phyloP scores from a whole-genome alignment of 176 grass and related monocot species.

The Themeda triandra region DNA sequence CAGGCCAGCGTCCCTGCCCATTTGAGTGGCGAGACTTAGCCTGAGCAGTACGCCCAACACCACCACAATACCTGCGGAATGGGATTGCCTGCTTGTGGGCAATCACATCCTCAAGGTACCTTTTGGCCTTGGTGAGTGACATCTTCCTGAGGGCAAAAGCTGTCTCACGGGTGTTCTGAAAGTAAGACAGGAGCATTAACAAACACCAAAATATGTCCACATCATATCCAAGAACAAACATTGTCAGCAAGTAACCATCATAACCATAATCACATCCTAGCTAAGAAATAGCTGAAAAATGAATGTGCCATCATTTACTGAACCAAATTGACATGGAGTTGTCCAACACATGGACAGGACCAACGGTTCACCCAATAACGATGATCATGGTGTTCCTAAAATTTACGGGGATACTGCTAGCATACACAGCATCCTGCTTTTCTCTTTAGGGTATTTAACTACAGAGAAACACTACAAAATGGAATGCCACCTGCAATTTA shows the following conservation, averaged over 20 bases:
- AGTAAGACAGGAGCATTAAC: background rate
- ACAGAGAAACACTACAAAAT: too few species aligned
- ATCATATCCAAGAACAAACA: background rate
- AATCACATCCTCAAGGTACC: conserved; percentile 93
- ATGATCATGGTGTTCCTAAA: too few species aligned
- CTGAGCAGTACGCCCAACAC: conserved; percentile 90
- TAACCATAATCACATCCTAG: background rate
- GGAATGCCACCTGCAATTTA: too few species aligned
- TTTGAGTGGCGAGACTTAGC: conserved; percentile 73
- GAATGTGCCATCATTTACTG: conserved; percentile 74
- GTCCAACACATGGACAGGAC: conserved; percentile 42
- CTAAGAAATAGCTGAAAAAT: background rate
- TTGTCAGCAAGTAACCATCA: background rate
- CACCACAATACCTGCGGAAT: conserved; percentile 75
- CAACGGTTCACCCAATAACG: background rate
- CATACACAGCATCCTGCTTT: too few species aligned
- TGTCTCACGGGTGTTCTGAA: conserved; percentile 88
- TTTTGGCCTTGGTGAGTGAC: conserved; percentile 69
- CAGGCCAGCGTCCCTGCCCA: conserved; percentile 82
- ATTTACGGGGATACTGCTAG: too few species aligned
- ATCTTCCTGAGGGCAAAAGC: conserved; percentile 71
- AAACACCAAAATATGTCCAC: background rate
- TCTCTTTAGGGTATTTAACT: too few species aligned
- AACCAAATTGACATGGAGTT: conserved; percentile 60
- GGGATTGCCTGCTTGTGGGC: conserved; percentile 96